These are phyloP conservation scores for Stramenopiles sp. DNA, from an alignment of 352 stramenopile genomes.

Conservation along the genomic window DNA sequence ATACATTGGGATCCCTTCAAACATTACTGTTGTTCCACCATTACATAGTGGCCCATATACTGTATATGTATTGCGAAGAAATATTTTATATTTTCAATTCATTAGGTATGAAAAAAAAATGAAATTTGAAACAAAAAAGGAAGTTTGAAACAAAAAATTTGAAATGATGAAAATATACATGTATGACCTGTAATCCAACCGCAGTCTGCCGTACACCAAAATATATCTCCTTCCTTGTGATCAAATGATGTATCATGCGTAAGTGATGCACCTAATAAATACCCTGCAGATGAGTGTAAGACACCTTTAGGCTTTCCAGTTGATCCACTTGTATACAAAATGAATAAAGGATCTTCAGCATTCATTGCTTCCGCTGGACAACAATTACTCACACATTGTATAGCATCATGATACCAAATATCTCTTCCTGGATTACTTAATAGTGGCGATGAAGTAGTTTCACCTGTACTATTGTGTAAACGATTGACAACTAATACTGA, in stretches of 20 bases:
- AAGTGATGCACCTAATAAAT: constrained; percentile 60
- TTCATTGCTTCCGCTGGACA: constrained; percentile 76
- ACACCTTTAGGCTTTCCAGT: constrained; percentile 79
- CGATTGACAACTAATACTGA: constrained; percentile 3
- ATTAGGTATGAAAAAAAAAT: no score
- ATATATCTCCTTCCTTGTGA: constrained; percentile 53
- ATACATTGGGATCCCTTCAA: constrained; percentile 85
- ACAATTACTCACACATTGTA: constrained; percentile 29
- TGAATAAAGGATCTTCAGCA: constrained; percentile 73
- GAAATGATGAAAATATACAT: no score
- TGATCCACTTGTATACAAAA: constrained; percentile 86
- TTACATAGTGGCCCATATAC: constrained; percentile 82
- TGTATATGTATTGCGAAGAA: no score
- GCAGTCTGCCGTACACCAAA: constrained; percentile 64
- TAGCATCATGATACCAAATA: constrained; percentile 1
- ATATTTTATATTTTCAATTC: no score
- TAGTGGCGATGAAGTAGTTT: neutral
- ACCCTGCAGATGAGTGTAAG: constrained; percentile 76
- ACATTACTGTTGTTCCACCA: constrained; percentile 85
- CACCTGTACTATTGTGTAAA: neutral
- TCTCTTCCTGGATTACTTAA: neutral
- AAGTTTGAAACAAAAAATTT: no score
- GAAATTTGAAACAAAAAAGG: no score
- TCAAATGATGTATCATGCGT: constrained; percentile 47
- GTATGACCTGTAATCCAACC: constrained; percentile 88